Conservation (phyloP, 2,329 filamentous ascomycete genomes). For the Pyrenochaeta sp. region DNA sequence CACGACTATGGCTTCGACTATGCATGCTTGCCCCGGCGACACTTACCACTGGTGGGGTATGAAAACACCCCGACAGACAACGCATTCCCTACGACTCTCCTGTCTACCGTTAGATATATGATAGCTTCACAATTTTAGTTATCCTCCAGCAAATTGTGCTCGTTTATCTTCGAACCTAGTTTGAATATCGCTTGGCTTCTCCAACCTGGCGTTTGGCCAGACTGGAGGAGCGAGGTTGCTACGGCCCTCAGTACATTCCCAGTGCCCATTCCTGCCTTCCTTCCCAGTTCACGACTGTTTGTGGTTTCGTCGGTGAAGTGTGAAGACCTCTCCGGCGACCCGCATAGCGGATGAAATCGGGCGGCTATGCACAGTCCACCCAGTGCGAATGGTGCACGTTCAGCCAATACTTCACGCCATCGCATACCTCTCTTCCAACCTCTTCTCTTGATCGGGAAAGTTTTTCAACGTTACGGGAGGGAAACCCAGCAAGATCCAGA, state of each 20-base stretch:
- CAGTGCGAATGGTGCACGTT: slow-evolving; percentile 1
- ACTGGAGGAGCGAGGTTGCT: background rate
- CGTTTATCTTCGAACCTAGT: too few species aligned
- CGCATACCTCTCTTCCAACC: slow-evolving; percentile 10
- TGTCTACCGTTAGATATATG: too few species aligned
- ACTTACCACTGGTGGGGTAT: too few species aligned
- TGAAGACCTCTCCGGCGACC: slow-evolving; percentile 16
- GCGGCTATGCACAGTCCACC: slow-evolving; percentile 19
- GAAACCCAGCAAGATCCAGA: background rate
- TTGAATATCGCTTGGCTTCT: too few species aligned
- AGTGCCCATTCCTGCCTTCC: background rate
- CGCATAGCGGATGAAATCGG: slow-evolving; percentile 7
- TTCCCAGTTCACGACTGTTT: background rate
- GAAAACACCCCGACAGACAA: too few species aligned
- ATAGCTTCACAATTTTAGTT: too few species aligned
- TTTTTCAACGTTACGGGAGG: slow-evolving; percentile 5
- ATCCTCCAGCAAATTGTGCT: too few species aligned
- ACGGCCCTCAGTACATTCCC: background rate
- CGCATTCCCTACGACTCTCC: too few species aligned
- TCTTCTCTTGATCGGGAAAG: slow-evolving; percentile 12
- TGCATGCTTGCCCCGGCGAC: background rate
- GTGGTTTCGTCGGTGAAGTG: background rate
- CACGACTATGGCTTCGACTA: background rate
- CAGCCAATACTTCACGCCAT: slow-evolving; percentile 14
- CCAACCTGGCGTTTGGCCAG: background rate